A percentile compares a stretch with the other conserved stretches of the same genome.
phyloP scores from a whole-genome alignment of 2,329 filamentous ascomycete species.

The Ophiocordyceps camponoti-rufipedis region DNA sequence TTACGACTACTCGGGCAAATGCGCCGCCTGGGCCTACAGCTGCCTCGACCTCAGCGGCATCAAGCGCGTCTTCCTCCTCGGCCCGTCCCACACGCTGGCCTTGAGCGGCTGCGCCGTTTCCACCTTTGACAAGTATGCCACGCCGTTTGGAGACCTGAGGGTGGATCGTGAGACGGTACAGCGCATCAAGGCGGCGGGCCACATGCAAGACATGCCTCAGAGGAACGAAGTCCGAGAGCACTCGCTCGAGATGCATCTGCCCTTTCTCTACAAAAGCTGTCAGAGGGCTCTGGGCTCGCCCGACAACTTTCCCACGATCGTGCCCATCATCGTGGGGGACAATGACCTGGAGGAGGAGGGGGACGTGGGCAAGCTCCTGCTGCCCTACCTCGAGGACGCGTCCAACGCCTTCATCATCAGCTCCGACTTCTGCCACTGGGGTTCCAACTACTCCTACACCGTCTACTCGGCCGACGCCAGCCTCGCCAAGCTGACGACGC shows the following conservation, averaged over 20 bases:
- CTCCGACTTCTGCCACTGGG: conserved; percentile 98
- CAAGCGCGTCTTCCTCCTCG: conserved; percentile 81
- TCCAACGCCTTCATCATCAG: conserved; percentile 72
- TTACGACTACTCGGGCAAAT: conserved; percentile 78
- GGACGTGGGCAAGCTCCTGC: conserved; percentile 49
- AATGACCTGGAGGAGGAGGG: conserved; percentile 48
- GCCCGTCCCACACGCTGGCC: conserved; percentile 79
- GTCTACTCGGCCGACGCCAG: conserved; percentile 41
- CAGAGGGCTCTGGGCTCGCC: conserved; percentile 28
- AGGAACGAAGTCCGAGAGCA: conserved; percentile 66
- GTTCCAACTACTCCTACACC: conserved; percentile 60
- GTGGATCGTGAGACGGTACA: conserved; percentile 42
- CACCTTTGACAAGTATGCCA: conserved; percentile 50
- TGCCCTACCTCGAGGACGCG: conserved; percentile 59
- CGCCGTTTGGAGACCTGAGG: conserved; percentile 51
- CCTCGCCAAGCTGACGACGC: conserved; percentile 20
- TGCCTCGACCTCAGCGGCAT: conserved; percentile 63
- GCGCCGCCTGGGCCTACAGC: conserved; percentile 91
- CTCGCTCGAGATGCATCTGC: conserved; percentile 91
- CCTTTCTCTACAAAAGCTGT: conserved; percentile 72
- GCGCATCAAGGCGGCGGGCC: conserved; percentile 21
- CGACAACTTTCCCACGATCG: conserved; percentile 49
- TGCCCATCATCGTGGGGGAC: conserved; percentile 75
- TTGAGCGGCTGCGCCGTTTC: conserved; percentile 63
- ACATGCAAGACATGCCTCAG: conserved; percentile 37